Percentiles rank a stretch among this genome's conserved stretches.
These are phyloP conservation scores for Anethum foeniculum DNA, from an alignment of 140 eudicot genomes.

Conservation along the genomic window DNA sequence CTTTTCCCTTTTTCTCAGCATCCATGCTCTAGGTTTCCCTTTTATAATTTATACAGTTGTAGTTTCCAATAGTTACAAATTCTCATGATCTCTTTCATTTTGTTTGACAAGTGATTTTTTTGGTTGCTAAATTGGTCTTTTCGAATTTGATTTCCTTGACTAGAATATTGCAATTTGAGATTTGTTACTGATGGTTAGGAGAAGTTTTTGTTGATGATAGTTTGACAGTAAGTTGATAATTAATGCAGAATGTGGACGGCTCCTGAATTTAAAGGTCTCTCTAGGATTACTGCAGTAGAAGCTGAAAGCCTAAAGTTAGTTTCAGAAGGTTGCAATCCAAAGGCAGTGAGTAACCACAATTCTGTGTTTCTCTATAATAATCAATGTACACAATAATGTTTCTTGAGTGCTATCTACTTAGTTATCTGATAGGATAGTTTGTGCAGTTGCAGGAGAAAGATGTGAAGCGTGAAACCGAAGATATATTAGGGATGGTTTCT, in stretches of 20 bases:
- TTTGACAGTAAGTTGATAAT: constrained; percentile 20
- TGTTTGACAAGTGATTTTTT: not conserved
- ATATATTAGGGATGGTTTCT: constrained; percentile 52
- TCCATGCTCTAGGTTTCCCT: not conserved
- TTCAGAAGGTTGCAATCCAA: constrained; percentile 73
- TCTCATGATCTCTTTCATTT: not conserved
- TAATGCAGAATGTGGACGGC: constrained; percentile 62
- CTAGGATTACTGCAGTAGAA: constrained; percentile 54
- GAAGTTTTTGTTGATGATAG: constrained; percentile 10
- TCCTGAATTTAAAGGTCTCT: constrained; percentile 57
- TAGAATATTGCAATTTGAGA: constrained; percentile 1
- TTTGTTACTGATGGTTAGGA: not conserved
- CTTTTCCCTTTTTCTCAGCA: not conserved
- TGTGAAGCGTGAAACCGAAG: constrained; percentile 56
- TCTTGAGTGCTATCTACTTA: not conserved
- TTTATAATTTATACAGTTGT: not conserved
- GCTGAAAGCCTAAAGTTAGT: constrained; percentile 62
- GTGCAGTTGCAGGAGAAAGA: constrained; percentile 45
- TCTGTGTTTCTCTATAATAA: not conserved
- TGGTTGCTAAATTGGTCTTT: not conserved
- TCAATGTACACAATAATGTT: not conserved
- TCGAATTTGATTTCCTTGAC: not conserved
- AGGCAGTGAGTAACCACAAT: constrained; percentile 43
- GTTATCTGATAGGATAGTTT: constrained; percentile 15
- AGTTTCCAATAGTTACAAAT: not conserved